Evolutionary conservation across 2,329 filamentous ascomycete genomes (phyloP).

Genomic region (Meredithiella fracta): DNA sequence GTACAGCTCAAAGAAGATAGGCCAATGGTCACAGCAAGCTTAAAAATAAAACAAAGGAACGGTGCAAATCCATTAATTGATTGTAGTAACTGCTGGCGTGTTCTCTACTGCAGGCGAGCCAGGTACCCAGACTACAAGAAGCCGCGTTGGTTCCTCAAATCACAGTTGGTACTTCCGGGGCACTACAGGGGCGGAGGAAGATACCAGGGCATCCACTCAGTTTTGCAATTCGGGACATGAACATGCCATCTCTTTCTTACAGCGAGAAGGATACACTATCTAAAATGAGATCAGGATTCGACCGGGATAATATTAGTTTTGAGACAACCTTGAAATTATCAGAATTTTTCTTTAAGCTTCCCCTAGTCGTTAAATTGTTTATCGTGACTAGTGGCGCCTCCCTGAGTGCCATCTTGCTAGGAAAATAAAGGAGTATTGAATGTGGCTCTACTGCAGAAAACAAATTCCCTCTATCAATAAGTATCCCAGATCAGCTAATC

Average conservation of each 20-base stretch:
- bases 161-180: not conserved
- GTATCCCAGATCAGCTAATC: not conserved
- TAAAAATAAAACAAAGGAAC: not conserved
- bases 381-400: no score
- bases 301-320: not conserved
- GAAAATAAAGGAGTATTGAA: no score
- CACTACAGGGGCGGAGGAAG: not conserved
- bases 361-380: not conserved
- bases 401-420: no score
- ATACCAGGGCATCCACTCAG: not conserved
- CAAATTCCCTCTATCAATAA: no score
- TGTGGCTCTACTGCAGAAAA: no score
- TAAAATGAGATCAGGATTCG: not conserved
- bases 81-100: not conserved
- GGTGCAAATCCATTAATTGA: not conserved
- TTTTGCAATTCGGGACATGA: not conserved
- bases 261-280: not conserved
- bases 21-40: not conserved
- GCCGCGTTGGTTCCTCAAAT: not conserved
- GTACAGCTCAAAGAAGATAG: no score
- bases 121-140: not conserved
- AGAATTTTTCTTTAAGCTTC: not conserved
- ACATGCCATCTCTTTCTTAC: no score
- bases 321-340: not conserved
- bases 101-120: not conserved